Base-by-base conservation (phyloP, 768 basidiomycete genomes). In the Lactarius vividus region DNA sequence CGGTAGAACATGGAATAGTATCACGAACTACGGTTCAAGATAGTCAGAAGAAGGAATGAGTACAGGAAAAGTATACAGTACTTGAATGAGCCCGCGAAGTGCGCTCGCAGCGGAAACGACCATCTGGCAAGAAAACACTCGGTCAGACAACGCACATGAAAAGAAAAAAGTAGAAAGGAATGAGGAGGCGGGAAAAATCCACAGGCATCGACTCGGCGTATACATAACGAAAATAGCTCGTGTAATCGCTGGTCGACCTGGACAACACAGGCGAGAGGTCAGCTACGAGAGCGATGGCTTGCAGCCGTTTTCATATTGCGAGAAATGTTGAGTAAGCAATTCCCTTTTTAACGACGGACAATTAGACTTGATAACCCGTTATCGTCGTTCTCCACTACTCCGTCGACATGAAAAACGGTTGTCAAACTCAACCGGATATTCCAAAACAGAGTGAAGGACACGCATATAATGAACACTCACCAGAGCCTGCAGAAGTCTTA, bases 151-250 rank as follows among this genome's bases (percentile, higher is more conserved):
- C 9, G 23, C 26, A 29, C 62, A 66, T 60, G 11, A 56, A 33
- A 31, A 35, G 39, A 49, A 55, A 33, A 40, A 20, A 6, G 60
- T 40, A 35, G 59, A 68, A 10, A 35, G 35, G 26, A 29, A 37
- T 1, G 1, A 46, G 20, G 3, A 39, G 31, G 29, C 13, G 63
- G 42, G 40, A 18, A n/a, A 57, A 63, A 39, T 61, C 37, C 37
- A 63, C 63, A 54, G 56, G 35, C 54, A 55, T 63, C 29, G 15
- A 28, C 60, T 68, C 63, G 55, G 58, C 40, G 59, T 31, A 62
- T 23, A 62, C 39, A 55, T 35, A 46, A 31, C 28, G 40, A 62
- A 29, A 39, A 40, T 54, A 53, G 23, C 37, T 33, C 56, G 18
- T 40, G 16, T 18, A 55, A 33, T 31, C 18, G 18, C 54, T 55